phyloP scores from a whole-genome alignment of 257 asterid species.

The Plantago ovata region DNA sequence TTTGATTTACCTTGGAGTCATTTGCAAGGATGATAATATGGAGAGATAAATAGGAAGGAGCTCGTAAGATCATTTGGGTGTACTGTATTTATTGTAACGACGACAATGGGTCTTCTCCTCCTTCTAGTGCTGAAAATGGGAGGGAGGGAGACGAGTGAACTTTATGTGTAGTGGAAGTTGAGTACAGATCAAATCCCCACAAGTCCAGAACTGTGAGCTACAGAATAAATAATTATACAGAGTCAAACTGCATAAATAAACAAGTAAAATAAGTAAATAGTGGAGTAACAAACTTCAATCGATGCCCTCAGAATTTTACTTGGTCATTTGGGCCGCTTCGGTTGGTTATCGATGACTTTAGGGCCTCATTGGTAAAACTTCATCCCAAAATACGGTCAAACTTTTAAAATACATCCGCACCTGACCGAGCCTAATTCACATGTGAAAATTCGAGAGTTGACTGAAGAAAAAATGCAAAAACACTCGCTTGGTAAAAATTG shows the following conservation, averaged over 20 bases:
- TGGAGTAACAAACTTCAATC: neutral
- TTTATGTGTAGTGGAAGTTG: conserved; percentile 2
- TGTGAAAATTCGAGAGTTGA: too few species aligned
- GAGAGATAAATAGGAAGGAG: conserved; percentile 8
- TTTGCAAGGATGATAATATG: neutral
- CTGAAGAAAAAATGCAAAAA: too few species aligned
- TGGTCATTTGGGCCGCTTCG: too few species aligned
- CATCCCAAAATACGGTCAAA: neutral
- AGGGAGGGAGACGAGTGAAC: neutral
- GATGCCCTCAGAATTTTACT: too few species aligned
- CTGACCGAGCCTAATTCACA: too few species aligned
- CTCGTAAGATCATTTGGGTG: conserved; percentile 2
- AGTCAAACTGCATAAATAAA: neutral
- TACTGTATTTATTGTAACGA: neutral
- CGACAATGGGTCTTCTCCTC: too few species aligned
- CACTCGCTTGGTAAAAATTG: too few species aligned
- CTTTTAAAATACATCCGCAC: too few species aligned
- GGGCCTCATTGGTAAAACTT: too few species aligned
- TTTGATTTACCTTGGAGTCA: conserved; percentile 11
- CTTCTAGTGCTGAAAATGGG: neutral
- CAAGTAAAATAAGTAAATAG: too few species aligned
- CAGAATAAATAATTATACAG: neutral
- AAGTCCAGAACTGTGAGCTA: too few species aligned
- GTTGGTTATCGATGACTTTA: too few species aligned
- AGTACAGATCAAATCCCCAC: neutral